Evolutionary conservation across 805 yeast species (phyloP), one percentile per base, ranked within the genome.

Genomic region (Wickerhamomyces sydowiorum): DNA sequence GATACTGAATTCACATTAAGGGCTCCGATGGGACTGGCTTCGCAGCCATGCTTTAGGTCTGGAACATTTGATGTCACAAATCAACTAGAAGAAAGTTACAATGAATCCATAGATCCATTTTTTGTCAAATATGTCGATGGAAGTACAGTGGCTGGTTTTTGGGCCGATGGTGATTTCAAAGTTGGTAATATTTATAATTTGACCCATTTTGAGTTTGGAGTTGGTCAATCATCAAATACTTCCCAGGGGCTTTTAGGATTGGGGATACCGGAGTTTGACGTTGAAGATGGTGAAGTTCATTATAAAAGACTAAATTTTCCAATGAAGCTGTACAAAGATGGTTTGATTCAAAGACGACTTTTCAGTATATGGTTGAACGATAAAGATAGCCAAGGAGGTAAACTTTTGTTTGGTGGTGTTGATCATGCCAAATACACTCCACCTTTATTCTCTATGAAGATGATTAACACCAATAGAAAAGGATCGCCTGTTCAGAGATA

Each of bases 41-140:
- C 20, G 9, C 20, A 17, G n/a, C 21, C 35, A 13, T 68, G 73
- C 51, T 35, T 40, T 6, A 22, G 24, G 9, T 60, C 53, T 38
- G 72, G 72, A 14, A 53, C 67, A 8, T 67, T 62, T 42, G 48
- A 57, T 34, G 38, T 44, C 2, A 39, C 46, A 7, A n/a, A n/a
- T n/a, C 31, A 36, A 7, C 66, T 72, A 3, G 42, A 56, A 17
- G 46, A 66, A 15, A 45, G 43, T 19, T 65, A 48, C 45, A 29
- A 52, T 3, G 42, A 43, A 13, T 52, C 61, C 33, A 39, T 47
- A 19, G 49, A 64, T 0, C 44, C 47, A 4, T 73, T 70, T 43
- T 36, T 41, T 6, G 66, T 73, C 47, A 44, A 57, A 31, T 78
- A 78, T 55, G 72, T 72, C 36, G 83, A 78, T 48, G 57, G 67